phyloP scores from a whole-genome alignment of 352 stramenopile genomes.

The Pythium monospermum region DNA sequence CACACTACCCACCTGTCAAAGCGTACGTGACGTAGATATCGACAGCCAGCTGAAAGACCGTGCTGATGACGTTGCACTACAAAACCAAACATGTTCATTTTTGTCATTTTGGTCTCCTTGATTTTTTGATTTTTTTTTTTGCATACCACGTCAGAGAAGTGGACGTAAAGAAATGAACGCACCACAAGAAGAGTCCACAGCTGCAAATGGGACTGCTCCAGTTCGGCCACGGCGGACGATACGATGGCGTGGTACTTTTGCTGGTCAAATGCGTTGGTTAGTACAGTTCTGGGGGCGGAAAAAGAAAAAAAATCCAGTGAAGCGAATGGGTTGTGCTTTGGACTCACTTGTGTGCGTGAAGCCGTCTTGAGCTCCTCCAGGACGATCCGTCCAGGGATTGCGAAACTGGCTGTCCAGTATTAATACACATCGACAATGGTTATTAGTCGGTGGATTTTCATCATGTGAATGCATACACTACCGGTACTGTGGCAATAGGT shows the following conservation, averaged over 20 bases:
- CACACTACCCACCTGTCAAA: conserved; percentile 26
- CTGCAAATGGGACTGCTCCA: conserved; percentile 66
- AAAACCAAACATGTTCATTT: neutral
- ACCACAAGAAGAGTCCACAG: conserved; percentile 65
- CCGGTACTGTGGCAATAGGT: too few relatives aligned
- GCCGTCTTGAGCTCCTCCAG: conserved; percentile 57
- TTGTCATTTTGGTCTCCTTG: neutral
- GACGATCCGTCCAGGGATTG: conserved; percentile 47
- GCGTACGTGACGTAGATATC: conserved; percentile 62
- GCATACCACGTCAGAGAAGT: too few relatives aligned
- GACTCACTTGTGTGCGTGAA: conserved; percentile 50
- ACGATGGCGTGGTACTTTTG: conserved; percentile 33
- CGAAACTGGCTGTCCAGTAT: conserved; percentile 63
- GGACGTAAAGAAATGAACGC: too few relatives aligned
- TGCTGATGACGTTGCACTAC: conserved; percentile 65
- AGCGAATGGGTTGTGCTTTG: too few relatives aligned
- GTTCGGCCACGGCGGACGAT: conserved; percentile 31
- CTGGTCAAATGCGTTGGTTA: conserved; percentile 8
- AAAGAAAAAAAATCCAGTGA: too few relatives aligned
- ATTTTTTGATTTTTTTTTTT: too few relatives aligned
- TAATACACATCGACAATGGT: neutral
- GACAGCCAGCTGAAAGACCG: conserved; percentile 44
- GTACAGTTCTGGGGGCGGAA: too few relatives aligned
- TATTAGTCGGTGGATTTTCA: neutral
- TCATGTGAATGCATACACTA: too few relatives aligned